Percentiles rank a stretch among this genome's conserved stretches.
Evolutionary conservation across 176 grass and related monocot species (phyloP).

Genomic region (Triticum dicoccoides): DNA sequence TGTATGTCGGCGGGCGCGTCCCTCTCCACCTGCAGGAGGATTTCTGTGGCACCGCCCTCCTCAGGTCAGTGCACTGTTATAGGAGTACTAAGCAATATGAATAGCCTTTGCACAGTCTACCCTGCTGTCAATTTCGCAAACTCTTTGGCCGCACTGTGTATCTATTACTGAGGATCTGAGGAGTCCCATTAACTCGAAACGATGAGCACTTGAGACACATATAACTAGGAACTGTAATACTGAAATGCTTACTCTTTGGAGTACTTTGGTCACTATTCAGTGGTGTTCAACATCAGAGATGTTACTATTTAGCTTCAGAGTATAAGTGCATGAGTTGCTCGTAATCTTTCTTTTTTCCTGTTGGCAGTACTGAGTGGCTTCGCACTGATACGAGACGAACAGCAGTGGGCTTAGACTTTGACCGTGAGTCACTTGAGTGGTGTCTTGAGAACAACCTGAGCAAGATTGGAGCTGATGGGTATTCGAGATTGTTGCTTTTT

Average conservation of each 20-base stretch:
- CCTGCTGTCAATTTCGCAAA: not conserved
- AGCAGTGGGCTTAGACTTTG: conserved; percentile 74
- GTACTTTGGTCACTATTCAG: not conserved
- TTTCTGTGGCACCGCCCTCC: conserved; percentile 90
- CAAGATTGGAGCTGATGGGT: conserved; percentile 67
- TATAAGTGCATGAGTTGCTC: not conserved
- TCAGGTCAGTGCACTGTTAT: conserved; percentile 46
- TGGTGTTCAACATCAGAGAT: not conserved
- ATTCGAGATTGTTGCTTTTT: conserved; percentile 80
- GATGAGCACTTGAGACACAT: not conserved
- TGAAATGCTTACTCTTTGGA: not conserved
- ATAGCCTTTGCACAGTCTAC: not conserved
- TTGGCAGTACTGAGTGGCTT: conserved; percentile 71
- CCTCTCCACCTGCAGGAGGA: conserved; percentile 88
- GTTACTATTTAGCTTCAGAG: conserved; percentile 3
- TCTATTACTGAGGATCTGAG: not conserved
- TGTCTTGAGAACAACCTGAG: conserved; percentile 74
- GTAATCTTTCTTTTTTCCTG: not conserved
- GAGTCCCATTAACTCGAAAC: not conserved
- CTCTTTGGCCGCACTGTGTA: not conserved
- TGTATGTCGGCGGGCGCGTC: conserved; percentile 71
- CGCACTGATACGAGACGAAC: conserved; percentile 71
- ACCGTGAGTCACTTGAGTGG: conserved; percentile 93
- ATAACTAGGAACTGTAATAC: not conserved
- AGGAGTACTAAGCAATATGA: not conserved